Conservation (phyloP, 148 eudicot genomes). For the Fagopyrum homotropicum region DNA sequence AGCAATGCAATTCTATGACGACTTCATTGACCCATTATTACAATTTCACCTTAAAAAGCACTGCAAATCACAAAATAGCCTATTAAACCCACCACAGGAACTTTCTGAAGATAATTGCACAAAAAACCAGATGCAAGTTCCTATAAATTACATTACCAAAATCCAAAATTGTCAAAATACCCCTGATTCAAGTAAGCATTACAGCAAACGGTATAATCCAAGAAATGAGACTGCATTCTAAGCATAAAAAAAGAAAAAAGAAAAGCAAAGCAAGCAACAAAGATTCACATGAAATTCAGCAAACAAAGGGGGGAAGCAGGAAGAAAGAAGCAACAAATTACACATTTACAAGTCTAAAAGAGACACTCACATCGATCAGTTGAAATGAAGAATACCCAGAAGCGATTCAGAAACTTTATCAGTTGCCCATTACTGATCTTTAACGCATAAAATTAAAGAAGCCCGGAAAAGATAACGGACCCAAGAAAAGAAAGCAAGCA, state of each 20-base stretch:
- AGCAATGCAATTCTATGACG: background rate
- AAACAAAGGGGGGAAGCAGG: background rate
- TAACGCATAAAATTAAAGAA: slow-evolving; percentile 13
- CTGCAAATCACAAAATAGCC: background rate
- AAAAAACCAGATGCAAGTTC: slow-evolving; percentile 5
- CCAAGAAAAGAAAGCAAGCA: slow-evolving; percentile 7
- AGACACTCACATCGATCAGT: background rate
- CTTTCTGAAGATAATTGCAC: background rate
- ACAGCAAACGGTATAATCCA: slow-evolving; percentile 18
- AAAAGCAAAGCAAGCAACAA: slow-evolving; percentile 15
- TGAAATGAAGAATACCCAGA: slow-evolving; percentile 15
- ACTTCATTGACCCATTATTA: background rate
- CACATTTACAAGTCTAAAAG: background rate
- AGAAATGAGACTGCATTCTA: slow-evolving; percentile 22
- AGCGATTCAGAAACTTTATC: background rate
- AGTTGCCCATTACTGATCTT: slow-evolving; percentile 12
- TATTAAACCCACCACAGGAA: background rate
- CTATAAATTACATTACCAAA: slow-evolving; percentile 12
- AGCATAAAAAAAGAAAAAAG: background rate
- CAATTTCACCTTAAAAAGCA: slow-evolving; percentile 11
- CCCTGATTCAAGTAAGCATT: slow-evolving; percentile 14
- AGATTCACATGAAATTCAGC: slow-evolving; percentile 4
- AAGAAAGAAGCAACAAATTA: background rate
- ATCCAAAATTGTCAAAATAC: background rate
- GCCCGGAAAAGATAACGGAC: slow-evolving; percentile 14